phyloP scores from a whole-genome alignment of 495 filamentous ascomycete species.

The Glutinoglossum americanum region DNA sequence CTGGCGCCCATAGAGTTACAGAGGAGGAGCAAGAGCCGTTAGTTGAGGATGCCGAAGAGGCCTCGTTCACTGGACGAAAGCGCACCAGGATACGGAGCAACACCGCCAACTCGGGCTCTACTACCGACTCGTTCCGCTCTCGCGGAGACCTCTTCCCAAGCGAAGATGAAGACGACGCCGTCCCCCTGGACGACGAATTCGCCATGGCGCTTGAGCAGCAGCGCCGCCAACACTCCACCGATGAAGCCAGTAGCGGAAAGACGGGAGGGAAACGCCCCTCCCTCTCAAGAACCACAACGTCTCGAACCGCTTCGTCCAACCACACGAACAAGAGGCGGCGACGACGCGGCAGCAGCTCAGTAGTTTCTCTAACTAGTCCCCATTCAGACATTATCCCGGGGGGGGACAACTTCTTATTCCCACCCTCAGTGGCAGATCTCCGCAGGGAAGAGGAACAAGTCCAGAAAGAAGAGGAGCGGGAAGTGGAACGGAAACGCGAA shows the following conservation, averaged over 20 bases:
- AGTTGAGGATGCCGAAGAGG: slow-evolving; percentile 37
- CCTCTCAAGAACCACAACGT: slow-evolving; percentile 17
- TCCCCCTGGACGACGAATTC: slow-evolving; percentile 87
- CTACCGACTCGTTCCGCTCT: slow-evolving; percentile 78
- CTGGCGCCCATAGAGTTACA: slow-evolving; percentile 26
- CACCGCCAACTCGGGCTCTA: slow-evolving; percentile 62
- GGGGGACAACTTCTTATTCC: neutral
- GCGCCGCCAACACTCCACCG: slow-evolving; percentile 15
- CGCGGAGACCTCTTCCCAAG: slow-evolving; percentile 85
- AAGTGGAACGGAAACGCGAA: slow-evolving; percentile 44
- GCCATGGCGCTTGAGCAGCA: slow-evolving; percentile 48
- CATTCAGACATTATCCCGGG: slow-evolving; percentile 9
- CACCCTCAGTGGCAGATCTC: slow-evolving; percentile 35
- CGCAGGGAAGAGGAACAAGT: slow-evolving; percentile 54
- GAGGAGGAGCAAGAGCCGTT: slow-evolving; percentile 48
- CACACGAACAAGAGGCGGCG: slow-evolving; percentile 13
- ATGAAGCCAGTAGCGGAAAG: slow-evolving; percentile 12
- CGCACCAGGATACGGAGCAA: slow-evolving; percentile 50
- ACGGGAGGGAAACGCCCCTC: slow-evolving; percentile 3
- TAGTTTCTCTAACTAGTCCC: slow-evolving; percentile 13
- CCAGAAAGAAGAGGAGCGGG: slow-evolving; percentile 44
- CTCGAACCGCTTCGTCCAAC: slow-evolving; percentile 14
- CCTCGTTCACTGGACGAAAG: slow-evolving; percentile 12
- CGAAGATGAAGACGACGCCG: slow-evolving; percentile 75
- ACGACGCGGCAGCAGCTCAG: slow-evolving; percentile 11